phyloP scores from a whole-genome alignment of 768 basidiomycete species.

The Rubroboletus pulcherrimus region DNA sequence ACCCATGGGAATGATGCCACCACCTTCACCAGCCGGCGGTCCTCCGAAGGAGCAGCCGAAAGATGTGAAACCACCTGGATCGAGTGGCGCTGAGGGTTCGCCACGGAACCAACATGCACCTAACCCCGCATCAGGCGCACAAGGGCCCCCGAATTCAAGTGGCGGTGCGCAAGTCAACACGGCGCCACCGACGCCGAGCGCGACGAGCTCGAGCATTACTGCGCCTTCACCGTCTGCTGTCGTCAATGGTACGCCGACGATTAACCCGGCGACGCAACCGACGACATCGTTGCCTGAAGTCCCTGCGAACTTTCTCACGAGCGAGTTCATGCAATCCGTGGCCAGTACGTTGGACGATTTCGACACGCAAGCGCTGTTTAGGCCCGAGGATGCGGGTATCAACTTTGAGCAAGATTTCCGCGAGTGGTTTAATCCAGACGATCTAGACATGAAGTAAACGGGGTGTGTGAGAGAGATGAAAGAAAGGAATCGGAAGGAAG shows the following conservation, averaged over 20 bases:
- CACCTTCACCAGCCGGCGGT: constrained; percentile 46
- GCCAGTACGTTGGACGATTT: constrained; percentile 39
- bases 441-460: constrained; percentile 29
- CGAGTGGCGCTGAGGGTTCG: constrained; percentile 35
- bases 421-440: constrained; percentile 68
- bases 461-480: neutral
- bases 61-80: constrained; percentile 29
- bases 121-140: constrained; percentile 25
- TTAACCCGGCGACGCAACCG: constrained; percentile 25
- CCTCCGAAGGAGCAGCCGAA: constrained; percentile 32
- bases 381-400: constrained; percentile 42
- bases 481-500: constrained; percentile 2
- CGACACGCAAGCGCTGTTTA: constrained; percentile 37
- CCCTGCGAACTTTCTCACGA: constrained; percentile 18
- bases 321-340: constrained; percentile 47
- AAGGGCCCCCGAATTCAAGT: constrained; percentile 18
- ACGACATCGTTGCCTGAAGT: constrained; percentile 27
- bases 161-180: constrained; percentile 26
- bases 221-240: constrained; percentile 37
- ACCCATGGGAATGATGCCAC: constrained; percentile 45
- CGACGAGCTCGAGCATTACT: constrained; percentile 31
- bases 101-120: constrained; percentile 39
- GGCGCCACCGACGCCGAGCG: constrained; percentile 37
- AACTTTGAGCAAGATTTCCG: constrained; percentile 74
- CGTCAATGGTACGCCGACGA: constrained; percentile 30